phyloP scores from a whole-genome alignment of 768 basidiomycete genomes.

The Cytidiella melzeri region DNA sequence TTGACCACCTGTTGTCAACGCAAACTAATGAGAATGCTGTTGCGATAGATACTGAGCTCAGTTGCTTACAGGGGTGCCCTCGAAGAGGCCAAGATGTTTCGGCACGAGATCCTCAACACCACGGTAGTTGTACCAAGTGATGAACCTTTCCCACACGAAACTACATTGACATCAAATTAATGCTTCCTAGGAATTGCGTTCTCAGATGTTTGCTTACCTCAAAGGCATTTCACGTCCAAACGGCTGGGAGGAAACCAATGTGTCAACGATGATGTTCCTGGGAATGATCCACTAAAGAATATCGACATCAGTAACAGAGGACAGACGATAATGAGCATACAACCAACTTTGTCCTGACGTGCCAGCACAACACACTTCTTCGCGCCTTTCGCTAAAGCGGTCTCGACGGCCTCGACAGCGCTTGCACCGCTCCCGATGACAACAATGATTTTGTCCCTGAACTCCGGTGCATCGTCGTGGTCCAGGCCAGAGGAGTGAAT shows the following conservation, averaged over 20 bases:
- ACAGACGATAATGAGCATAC: background rate
- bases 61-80: slow-evolving; percentile 37
- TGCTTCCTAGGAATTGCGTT: too few relatives aligned
- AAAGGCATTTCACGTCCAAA: slow-evolving; percentile 49
- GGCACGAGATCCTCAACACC: slow-evolving; percentile 41
- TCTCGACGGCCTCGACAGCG: slow-evolving; percentile 42
- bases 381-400: slow-evolving; percentile 30
- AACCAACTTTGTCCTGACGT: slow-evolving; percentile 31
- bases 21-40: background rate
- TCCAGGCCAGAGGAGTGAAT: slow-evolving; percentile 46
- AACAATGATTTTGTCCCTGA: slow-evolving; percentile 36
- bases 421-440: slow-evolving; percentile 50
- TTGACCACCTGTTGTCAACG: slow-evolving; percentile 36
- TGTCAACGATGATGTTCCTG: slow-evolving; percentile 42
- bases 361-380: slow-evolving; percentile 33
- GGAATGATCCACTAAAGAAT: slow-evolving; percentile 41
- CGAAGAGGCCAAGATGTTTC: slow-evolving; percentile 35
- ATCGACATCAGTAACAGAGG: background rate
- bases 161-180: slow-evolving; percentile 19
- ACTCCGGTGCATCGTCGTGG: slow-evolving; percentile 22
- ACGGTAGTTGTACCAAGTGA: slow-evolving; percentile 37
- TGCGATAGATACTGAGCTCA: background rate
- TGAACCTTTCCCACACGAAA: slow-evolving; percentile 42
- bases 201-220: slow-evolving; percentile 34
- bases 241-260: slow-evolving; percentile 41